A percentile compares a stretch with the other conserved stretches of the same genome.
Conservation (phyloP, 2,329 filamentous ascomycete species). For the Nemania sp. region DNA sequence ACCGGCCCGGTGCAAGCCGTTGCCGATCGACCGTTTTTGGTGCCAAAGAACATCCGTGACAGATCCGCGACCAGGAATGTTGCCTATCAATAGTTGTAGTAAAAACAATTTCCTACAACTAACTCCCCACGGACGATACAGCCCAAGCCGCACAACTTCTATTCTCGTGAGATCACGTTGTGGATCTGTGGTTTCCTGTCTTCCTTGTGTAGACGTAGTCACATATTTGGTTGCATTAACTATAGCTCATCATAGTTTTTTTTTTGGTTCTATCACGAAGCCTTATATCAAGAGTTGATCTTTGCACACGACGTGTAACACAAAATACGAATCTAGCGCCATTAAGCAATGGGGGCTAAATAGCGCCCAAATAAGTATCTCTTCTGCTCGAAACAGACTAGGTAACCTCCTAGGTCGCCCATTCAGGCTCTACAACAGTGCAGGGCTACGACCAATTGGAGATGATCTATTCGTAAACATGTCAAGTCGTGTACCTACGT, state of each 20-base stretch:
- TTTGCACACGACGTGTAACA: background rate
- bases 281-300: background rate
- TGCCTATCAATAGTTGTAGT: slow-evolving; percentile 4
- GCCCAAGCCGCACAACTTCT: background rate
- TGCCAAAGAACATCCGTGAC: background rate
- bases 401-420: background rate
- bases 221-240: slow-evolving; percentile 13
- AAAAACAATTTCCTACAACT: background rate
- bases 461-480: background rate
- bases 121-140: background rate
- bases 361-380: background rate
- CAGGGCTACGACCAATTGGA: background rate
- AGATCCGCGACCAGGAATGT: background rate
- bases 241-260: slow-evolving; percentile 5
- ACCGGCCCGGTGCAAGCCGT: background rate
- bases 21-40: slow-evolving; percentile 7
- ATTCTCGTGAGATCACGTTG: background rate
- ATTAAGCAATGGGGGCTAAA: background rate
- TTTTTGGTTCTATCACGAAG: slow-evolving; percentile 11
- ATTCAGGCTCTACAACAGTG: background rate
- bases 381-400: background rate
- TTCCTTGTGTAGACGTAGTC: background rate
- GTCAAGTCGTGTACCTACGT: background rate
- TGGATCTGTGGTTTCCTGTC: background rate
- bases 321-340: slow-evolving; percentile 1